Percentiles rank a stretch among this genome's conserved stretches.
Evolutionary conservation across 75 land plant species (phyloP).

Genomic region (Selaginella tamariscina): DNA sequence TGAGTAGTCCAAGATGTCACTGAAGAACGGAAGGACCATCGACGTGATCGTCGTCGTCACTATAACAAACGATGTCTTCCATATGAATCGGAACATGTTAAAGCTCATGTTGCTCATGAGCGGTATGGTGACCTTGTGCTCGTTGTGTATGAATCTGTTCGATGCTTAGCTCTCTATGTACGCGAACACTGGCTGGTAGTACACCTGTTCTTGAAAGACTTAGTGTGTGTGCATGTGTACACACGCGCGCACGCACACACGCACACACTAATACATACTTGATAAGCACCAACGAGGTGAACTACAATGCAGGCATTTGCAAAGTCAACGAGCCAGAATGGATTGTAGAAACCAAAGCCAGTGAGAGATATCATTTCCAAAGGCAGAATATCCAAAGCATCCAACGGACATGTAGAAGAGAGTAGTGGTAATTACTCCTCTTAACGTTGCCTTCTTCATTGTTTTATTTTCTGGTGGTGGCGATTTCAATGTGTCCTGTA

Average conservation of each 20-base stretch:
- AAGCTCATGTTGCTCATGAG: not conserved
- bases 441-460: conserved; percentile 5
- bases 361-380: conserved; percentile 6
- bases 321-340: conserved; percentile 9
- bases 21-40: conserved; percentile 12
- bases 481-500: conserved; percentile 2
- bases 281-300: conserved; percentile 13
- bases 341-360: conserved; percentile 10
- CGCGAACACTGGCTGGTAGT: conserved; percentile 53
- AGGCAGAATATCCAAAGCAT: conserved; percentile 7
- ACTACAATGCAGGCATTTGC: conserved; percentile 7
- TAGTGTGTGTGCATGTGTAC: too few relatives aligned
- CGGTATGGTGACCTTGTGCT: conserved; percentile 24
- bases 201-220: conserved; percentile 20
- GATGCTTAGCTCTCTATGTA: conserved; percentile 32
- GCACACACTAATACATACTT: conserved; percentile 14
- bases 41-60: conserved; percentile 4
- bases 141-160: conserved; percentile 21
- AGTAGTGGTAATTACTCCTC: not conserved
- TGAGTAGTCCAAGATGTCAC: conserved; percentile 2
- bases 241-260: too few relatives aligned
- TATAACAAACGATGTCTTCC: not conserved
- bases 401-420: conserved; percentile 4
- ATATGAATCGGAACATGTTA: not conserved
- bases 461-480: conserved; percentile 9